phyloP scores from a whole-genome alignment of 2,329 filamentous ascomycete species.

The Alternaria panax region DNA sequence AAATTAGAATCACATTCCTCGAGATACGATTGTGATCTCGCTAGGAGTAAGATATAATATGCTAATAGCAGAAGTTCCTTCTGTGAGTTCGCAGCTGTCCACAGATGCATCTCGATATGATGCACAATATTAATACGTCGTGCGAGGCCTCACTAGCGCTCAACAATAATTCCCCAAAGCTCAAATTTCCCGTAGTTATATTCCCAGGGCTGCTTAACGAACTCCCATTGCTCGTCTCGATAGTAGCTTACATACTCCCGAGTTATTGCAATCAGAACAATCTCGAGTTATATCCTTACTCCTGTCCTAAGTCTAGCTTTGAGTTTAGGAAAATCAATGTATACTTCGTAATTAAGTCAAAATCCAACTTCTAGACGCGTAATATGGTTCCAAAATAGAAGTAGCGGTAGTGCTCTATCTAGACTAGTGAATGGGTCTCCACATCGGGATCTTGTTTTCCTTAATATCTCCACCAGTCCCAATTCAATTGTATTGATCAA shows the following conservation, averaged over 20 bases:
- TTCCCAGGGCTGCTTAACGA: too few species aligned
- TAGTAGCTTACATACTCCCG: too few species aligned
- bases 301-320: not conserved
- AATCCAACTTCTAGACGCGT: too few species aligned
- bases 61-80: not conserved
- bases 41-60: accelerated
- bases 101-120: not conserved
- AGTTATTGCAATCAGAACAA: not conserved
- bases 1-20: too few species aligned
- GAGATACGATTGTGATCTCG: too few species aligned
- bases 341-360: not conserved
- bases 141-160: not conserved
- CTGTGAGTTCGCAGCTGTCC: not conserved
- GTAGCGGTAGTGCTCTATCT: too few species aligned
- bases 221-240: too few species aligned
- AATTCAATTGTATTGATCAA: too few species aligned
- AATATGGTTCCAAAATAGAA: not conserved
- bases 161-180: not conserved
- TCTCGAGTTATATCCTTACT: not conserved
- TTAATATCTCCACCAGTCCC: too few species aligned
- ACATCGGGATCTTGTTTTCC: too few species aligned
- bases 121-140: not conserved
- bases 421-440: too few species aligned
- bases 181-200: accelerated
- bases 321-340: not conserved